Evolutionary conservation across 129 eudicot genomes (phyloP).

Genomic region (Mikania micrantha): DNA sequence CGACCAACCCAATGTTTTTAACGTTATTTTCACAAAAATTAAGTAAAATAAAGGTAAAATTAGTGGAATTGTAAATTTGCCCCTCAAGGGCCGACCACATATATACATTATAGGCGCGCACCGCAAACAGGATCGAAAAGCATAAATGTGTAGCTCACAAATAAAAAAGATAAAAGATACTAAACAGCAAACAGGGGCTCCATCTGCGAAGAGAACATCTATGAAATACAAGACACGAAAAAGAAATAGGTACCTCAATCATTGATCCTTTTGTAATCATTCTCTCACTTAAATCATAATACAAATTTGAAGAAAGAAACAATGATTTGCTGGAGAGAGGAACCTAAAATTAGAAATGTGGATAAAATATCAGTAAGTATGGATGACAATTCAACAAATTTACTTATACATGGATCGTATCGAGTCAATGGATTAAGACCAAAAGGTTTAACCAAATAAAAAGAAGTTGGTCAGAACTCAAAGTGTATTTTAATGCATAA

Average conservation of each 20-base stretch:
- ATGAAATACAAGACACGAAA: neutral
- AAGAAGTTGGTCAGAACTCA: neutral
- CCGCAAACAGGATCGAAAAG: neutral
- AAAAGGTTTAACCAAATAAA: neutral
- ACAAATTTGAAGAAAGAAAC: conserved; percentile 66
- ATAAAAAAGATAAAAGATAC: neutral
- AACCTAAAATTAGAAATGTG: conserved; percentile 41
- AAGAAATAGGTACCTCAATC: conserved; percentile 52
- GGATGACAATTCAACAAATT: neutral
- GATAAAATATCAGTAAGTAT: conserved; percentile 4
- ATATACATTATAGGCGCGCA: too few relatives aligned
- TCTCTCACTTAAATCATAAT: conserved; percentile 60
- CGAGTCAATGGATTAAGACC: neutral
- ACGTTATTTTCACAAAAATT: too few relatives aligned
- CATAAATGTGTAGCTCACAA: neutral
- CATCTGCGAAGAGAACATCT: conserved; percentile 8
- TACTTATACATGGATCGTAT: neutral
- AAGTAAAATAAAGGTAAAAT: too few relatives aligned
- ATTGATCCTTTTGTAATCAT: conserved; percentile 49
- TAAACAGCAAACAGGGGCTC: neutral
- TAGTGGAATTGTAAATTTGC: too few relatives aligned
- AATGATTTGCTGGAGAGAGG: conserved; percentile 43
- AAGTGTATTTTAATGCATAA: neutral
- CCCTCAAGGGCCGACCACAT: too few relatives aligned
- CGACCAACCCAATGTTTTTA: too few relatives aligned